Conservation (phyloP, 1,284 basidiomycete species). For the Apiotrichum laibachii region DNA sequence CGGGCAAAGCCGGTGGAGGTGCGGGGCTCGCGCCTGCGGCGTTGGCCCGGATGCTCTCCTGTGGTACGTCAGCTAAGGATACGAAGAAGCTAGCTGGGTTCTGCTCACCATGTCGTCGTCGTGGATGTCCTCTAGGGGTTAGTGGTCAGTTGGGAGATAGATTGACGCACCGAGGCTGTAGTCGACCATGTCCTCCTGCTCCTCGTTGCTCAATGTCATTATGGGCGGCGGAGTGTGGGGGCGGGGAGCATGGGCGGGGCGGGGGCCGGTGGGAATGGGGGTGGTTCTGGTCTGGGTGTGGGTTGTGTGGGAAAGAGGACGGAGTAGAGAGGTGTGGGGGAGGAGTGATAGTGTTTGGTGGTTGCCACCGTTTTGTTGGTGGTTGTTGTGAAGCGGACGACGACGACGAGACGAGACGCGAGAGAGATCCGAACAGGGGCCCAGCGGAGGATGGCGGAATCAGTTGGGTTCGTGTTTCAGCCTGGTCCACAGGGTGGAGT, state of each 20-base stretch:
- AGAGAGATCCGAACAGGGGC: too few species aligned
- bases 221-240: not conserved
- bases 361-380: too few species aligned
- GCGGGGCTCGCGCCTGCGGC: constrained; percentile 4
- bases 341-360: too few species aligned
- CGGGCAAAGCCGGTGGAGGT: not conserved
- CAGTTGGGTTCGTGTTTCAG: too few species aligned
- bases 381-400: too few species aligned
- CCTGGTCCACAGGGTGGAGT: too few species aligned
- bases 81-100: not conserved
- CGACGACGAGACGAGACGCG: too few species aligned
- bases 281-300: not conserved
- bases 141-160: too few species aligned
- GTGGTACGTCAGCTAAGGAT: not conserved
- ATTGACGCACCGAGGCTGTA: constrained; percentile 12
- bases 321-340: too few species aligned
- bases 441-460: too few species aligned
- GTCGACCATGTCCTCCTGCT: constrained; percentile 19
- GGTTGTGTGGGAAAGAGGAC: too few species aligned
- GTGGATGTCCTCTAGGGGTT: constrained; percentile 13
- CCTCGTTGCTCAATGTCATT: constrained; percentile 3
- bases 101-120: constrained; percentile 22
- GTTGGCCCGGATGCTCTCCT: constrained; percentile 3
- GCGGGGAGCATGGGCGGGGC: not conserved
- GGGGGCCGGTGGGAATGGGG: not conserved